Evolutionary conservation across 352 stramenopile genomes (phyloP).

Genomic region (Phytophthora agathidicida): DNA sequence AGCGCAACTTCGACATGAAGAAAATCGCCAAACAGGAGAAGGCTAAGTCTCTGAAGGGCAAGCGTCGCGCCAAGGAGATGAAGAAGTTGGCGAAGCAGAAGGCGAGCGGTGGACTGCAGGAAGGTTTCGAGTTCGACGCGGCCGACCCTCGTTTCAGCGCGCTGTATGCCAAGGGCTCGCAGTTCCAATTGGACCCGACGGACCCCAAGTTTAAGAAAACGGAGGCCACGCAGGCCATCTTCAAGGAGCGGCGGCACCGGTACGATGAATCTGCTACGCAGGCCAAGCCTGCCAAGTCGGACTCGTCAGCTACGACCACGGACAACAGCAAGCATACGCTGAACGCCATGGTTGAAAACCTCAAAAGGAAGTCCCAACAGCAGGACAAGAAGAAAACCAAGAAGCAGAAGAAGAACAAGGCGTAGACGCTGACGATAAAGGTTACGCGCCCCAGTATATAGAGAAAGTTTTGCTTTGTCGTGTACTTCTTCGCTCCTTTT

Average conservation of each 20-base stretch:
- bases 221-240: constrained; percentile 79
- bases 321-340: constrained; percentile 50
- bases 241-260: constrained; percentile 77
- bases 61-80: constrained; percentile 79
- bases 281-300: constrained; percentile 6
- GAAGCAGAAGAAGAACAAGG: constrained; percentile 61
- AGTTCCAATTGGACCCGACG: constrained; percentile 85
- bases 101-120: constrained; percentile 55
- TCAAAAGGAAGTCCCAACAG: constrained; percentile 79
- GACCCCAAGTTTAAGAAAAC: constrained; percentile 87
- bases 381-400: constrained; percentile 53
- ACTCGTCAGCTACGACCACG: not conserved
- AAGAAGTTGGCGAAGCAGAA: constrained; percentile 69
- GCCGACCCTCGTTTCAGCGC: constrained; percentile 76
- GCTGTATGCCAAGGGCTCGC: constrained; percentile 76
- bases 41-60: constrained; percentile 75
- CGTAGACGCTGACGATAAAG: constrained; percentile 13
- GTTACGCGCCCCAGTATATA: constrained; percentile 14
- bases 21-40: constrained; percentile 79
- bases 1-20: constrained; percentile 90
- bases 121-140: constrained; percentile 81
- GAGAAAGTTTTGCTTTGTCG: constrained; percentile 16
- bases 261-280: constrained; percentile 38
- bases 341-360: constrained; percentile 78
- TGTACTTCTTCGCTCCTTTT: constrained; percentile 8